Conservation (phyloP, 164 flowering plant genomes). For the Magnolia sinica region DNA sequence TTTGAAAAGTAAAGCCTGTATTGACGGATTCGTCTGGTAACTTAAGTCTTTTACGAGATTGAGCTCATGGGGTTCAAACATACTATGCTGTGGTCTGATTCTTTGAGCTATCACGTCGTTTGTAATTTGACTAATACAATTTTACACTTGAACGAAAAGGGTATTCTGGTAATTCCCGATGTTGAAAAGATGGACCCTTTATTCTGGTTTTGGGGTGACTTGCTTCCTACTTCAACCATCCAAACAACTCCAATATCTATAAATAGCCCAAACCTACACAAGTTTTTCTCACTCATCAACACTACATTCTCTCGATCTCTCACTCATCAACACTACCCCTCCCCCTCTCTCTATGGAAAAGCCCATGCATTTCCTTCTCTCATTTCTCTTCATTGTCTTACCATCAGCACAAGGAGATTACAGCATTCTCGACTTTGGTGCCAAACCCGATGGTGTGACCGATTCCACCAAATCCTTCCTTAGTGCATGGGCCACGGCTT, state of each 20-base stretch:
- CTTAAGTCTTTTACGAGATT: no score
- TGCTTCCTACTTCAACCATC: neutral
- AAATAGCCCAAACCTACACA: neutral
- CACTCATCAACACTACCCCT: neutral
- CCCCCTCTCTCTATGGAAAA: constrained; percentile 7
- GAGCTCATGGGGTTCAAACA: no score
- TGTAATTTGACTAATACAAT: no score
- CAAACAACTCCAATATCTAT: neutral
- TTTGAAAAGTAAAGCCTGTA: no score
- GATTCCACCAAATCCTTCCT: constrained; percentile 30
- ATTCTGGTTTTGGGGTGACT: neutral
- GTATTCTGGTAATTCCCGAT: no score
- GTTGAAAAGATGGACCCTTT: no score
- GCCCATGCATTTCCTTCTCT: neutral
- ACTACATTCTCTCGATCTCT: neutral
- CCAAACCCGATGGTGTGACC: constrained; percentile 25
- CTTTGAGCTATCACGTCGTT: no score
- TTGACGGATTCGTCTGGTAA: no score
- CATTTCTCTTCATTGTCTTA: constrained; percentile 1
- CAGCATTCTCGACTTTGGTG: constrained; percentile 27
- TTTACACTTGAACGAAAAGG: no score
- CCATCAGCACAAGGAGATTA: constrained; percentile 5
- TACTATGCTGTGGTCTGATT: no score
- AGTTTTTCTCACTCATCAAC: neutral
- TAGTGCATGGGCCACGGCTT: constrained; percentile 32